Evolutionary conservation across 257 asterid genomes (phyloP).

Genomic region (Petunia secreta): DNA sequence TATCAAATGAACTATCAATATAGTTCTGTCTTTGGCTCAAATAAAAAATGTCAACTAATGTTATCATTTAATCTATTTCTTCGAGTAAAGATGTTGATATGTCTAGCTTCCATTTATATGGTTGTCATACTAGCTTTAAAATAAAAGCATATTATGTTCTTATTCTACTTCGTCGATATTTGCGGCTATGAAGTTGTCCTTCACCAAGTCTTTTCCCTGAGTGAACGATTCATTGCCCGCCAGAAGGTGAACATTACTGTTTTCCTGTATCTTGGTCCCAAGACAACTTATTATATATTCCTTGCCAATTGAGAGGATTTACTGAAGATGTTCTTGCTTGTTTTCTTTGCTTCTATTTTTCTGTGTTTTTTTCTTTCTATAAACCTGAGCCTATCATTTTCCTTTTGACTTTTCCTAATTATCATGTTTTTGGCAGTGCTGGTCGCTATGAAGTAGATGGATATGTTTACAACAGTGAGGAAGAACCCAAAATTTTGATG

Average conservation of each 20-base stretch:
- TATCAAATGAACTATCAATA: conserved; percentile 6
- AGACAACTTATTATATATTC: conserved; percentile 7
- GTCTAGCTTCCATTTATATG: conserved; percentile 14
- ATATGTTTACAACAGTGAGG: conserved; percentile 82
- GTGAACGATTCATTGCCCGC: neutral
- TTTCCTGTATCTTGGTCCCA: neutral
- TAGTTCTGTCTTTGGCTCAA: neutral
- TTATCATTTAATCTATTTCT: neutral
- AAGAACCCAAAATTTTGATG: conserved; percentile 96
- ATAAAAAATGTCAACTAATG: conserved; percentile 12
- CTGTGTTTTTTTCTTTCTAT: neutral
- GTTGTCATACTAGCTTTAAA: neutral
- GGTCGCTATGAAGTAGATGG: conserved; percentile 99
- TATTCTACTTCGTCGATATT: neutral
- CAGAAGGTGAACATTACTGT: neutral
- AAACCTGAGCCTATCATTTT: neutral
- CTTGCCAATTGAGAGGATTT: neutral
- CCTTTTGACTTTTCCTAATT: neutral
- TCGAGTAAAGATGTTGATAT: neutral
- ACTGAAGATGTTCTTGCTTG: neutral
- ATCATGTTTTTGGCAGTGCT: conserved; percentile 57
- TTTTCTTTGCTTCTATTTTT: neutral
- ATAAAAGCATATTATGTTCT: neutral
- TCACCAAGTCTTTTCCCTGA: neutral
- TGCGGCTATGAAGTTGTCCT: neutral